Evolutionary conservation across 2,329 filamentous ascomycete species (phyloP).

Genomic region (Leptographium flavum): DNA sequence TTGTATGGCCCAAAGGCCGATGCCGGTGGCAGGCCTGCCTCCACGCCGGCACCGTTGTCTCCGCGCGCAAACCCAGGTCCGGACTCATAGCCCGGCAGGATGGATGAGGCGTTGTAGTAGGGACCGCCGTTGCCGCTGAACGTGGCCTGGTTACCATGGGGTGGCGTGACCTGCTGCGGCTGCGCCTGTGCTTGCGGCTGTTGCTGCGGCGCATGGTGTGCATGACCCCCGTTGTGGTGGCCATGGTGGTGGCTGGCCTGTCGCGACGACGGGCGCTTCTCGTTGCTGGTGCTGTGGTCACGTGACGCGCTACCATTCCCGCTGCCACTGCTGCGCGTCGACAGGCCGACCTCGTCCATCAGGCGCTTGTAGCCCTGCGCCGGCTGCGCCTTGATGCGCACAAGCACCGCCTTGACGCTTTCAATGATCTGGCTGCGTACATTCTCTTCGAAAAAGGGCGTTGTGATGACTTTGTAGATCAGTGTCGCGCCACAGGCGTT

Average conservation of each 20-base stretch:
- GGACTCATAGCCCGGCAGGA: slow-evolving; percentile 34
- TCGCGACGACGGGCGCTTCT: slow-evolving; percentile 40
- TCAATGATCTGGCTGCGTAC: slow-evolving; percentile 81
- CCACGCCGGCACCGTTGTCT: slow-evolving; percentile 31
- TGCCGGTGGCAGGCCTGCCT: slow-evolving; percentile 6
- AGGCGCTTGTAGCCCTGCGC: slow-evolving; percentile 94
- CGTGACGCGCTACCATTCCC: slow-evolving; percentile 26
- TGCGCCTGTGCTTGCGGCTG: slow-evolving; percentile 14
- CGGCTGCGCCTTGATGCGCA: slow-evolving; percentile 84
- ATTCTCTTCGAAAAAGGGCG: slow-evolving; percentile 88
- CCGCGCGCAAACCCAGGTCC: slow-evolving; percentile 31
- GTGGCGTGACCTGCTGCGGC: slow-evolving; percentile 6
- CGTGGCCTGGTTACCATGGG: slow-evolving; percentile 4
- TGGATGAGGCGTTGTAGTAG: slow-evolving; percentile 36
- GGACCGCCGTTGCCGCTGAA: slow-evolving; percentile 21
- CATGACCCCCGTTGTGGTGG: slow-evolving; percentile 7
- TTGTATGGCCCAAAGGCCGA: slow-evolving; percentile 6
- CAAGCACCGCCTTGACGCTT: slow-evolving; percentile 77
- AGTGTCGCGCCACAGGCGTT: slow-evolving; percentile 85
- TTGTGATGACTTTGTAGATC: slow-evolving; percentile 97
- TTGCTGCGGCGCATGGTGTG: slow-evolving; percentile 21
- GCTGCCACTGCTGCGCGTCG: slow-evolving; percentile 37
- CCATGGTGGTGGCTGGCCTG: slow-evolving; percentile 26
- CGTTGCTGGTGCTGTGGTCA: slow-evolving; percentile 29
- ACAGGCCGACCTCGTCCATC: slow-evolving; percentile 96